Evolutionary conservation across 2,329 filamentous ascomycete species (phyloP).

Genomic region (Botrytis hyacinthi): DNA sequence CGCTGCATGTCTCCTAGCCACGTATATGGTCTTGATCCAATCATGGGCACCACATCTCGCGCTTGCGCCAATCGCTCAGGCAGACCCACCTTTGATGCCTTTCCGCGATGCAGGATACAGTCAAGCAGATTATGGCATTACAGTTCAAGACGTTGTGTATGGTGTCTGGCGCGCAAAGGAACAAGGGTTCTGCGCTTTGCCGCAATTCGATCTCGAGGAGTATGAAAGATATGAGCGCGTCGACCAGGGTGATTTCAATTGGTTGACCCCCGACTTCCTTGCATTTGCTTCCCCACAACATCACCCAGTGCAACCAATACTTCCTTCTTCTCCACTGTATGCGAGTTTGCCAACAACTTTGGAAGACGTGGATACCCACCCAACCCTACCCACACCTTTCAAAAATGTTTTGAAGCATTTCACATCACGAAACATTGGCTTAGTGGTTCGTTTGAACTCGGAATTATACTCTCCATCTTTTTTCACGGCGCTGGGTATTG

Average conservation of each 20-base stretch:
- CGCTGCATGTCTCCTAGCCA: slow-evolving; percentile 89
- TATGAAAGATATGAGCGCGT: slow-evolving; percentile 95
- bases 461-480: slow-evolving; percentile 95
- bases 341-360: slow-evolving; percentile 71
- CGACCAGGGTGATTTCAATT: slow-evolving; percentile 99
- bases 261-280: slow-evolving; percentile 92
- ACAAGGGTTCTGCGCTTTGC: slow-evolving; percentile 83
- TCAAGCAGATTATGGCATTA: slow-evolving; percentile 94
- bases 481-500: slow-evolving; percentile 91
- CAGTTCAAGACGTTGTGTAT: slow-evolving; percentile 95
- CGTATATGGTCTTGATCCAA: slow-evolving; percentile 98
- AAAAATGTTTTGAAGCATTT: slow-evolving; percentile 96
- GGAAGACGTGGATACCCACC: slow-evolving; percentile 67
- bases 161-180: slow-evolving; percentile 99
- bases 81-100: slow-evolving; percentile 96
- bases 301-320: slow-evolving; percentile 69
- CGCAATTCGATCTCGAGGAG: slow-evolving; percentile 94
- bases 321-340: slow-evolving; percentile 70
- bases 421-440: slow-evolving; percentile 78
- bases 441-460: slow-evolving; percentile 94
- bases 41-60: slow-evolving; percentile 96
- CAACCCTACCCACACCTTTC: slow-evolving; percentile 78
- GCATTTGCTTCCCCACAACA: slow-evolving; percentile 95
- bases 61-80: slow-evolving; percentile 90
- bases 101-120: slow-evolving; percentile 98